Percentiles rank a stretch among this genome's conserved stretches.
Conservation (phyloP, 805 yeast species). For the Saccharomyces mikatae region DNA sequence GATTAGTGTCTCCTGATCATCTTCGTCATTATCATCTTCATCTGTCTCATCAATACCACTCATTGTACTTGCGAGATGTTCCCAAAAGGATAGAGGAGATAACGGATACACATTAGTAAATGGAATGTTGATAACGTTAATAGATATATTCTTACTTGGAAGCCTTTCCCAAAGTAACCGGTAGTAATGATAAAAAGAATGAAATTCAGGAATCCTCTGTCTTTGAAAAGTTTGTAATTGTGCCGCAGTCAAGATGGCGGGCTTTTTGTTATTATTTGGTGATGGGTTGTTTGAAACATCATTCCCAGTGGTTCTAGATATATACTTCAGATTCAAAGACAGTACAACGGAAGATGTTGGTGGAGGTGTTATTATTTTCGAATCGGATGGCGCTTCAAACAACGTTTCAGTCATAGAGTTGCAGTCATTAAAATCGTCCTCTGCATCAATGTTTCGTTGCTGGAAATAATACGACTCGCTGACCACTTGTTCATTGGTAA, state of each 20-base stretch:
- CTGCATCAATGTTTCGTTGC: slow-evolving; percentile 3
- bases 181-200: slow-evolving; percentile 25
- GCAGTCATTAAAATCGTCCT: slow-evolving; percentile 8
- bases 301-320: slow-evolving; percentile 13
- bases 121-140: slow-evolving; percentile 28
- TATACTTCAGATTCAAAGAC: slow-evolving; percentile 19
- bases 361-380: slow-evolving; percentile 24
- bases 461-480: slow-evolving; percentile 21
- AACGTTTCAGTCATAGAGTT: slow-evolving; percentile 23
- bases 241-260: slow-evolving; percentile 18
- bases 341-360: slow-evolving; percentile 27
- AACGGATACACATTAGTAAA: slow-evolving; percentile 29
- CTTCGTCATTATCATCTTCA: slow-evolving; percentile 2
- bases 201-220: slow-evolving; percentile 24
- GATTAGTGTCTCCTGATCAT: slow-evolving; percentile 26
- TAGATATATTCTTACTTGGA: slow-evolving; percentile 23
- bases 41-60: slow-evolving; percentile 2
- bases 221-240: slow-evolving; percentile 20
- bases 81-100: slow-evolving; percentile 21
- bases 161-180: slow-evolving; percentile 26
- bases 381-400: slow-evolving; percentile 14
- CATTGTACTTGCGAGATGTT: slow-evolving; percentile 4
- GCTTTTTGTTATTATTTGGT: slow-evolving; percentile 9
- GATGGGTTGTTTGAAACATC: slow-evolving; percentile 5
- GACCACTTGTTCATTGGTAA: slow-evolving; percentile 18